phyloP scores from a whole-genome alignment of 1,284 basidiomycete genomes.

The Leccinum subspadiceum region DNA sequence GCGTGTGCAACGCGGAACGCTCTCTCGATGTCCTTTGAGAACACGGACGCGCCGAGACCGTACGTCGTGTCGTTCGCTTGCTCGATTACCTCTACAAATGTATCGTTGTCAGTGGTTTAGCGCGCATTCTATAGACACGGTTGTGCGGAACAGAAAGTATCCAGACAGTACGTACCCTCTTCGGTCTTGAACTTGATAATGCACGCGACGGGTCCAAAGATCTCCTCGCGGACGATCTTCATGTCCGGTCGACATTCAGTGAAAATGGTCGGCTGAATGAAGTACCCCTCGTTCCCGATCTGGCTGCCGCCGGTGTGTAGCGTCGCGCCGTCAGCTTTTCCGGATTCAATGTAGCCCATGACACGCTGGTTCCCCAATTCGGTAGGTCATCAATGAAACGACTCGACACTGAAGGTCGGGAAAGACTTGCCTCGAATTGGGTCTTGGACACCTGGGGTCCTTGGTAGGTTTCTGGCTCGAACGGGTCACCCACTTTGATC shows the following conservation, averaged over 20 bases:
- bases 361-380: slow-evolving; percentile 2
- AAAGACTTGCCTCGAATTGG: slow-evolving; percentile 38
- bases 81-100: slow-evolving; percentile 48
- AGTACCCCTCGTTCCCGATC: slow-evolving; percentile 56
- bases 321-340: slow-evolving; percentile 40
- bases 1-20: slow-evolving; percentile 67
- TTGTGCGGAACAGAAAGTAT: neutral
- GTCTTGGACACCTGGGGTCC: slow-evolving; percentile 70
- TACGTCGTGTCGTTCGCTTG: slow-evolving; percentile 75
- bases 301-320: slow-evolving; percentile 63
- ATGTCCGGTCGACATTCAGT: slow-evolving; percentile 58
- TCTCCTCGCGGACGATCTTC: slow-evolving; percentile 73
- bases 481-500: slow-evolving; percentile 66
- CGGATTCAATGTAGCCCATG: slow-evolving; percentile 16
- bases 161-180: slow-evolving; percentile 10
- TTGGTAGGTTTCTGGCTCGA: slow-evolving; percentile 60
- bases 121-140: neutral
- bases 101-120: neutral
- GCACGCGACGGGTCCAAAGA: slow-evolving; percentile 53
- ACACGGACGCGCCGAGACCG: slow-evolving; percentile 75
- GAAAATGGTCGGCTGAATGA: slow-evolving; percentile 66
- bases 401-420: neutral
- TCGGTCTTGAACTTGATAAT: slow-evolving; percentile 21
- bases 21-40: slow-evolving; percentile 68
- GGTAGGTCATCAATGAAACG: neutral